These are phyloP conservation scores for Candida schatavii DNA, from an alignment of 805 yeast genomes.

Conservation along the genomic window DNA sequence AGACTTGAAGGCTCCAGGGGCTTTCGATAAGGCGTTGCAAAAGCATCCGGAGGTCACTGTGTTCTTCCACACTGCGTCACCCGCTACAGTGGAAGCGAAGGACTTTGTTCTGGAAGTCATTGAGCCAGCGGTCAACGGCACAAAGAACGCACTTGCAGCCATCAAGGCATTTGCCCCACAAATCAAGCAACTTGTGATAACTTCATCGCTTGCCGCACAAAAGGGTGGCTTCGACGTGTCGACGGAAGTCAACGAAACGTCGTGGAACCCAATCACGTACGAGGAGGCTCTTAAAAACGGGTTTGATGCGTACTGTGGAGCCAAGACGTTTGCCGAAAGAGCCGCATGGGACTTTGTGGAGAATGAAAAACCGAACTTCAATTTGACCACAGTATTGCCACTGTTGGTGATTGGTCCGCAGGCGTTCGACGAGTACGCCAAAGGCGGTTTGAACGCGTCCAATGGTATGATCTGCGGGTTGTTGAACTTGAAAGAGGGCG, in stretches of 20 bases:
- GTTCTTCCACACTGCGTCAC: constrained; percentile 35
- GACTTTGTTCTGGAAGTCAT: constrained; percentile 49
- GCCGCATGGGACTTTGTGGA: constrained; percentile 34
- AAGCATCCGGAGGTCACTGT: too few species aligned
- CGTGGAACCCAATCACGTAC: constrained; percentile 43
- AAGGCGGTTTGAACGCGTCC: constrained; percentile 37
- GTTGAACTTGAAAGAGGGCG: constrained; percentile 14
- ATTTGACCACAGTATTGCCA: constrained; percentile 52
- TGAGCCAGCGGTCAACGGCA: constrained; percentile 59
- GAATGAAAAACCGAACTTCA: too few species aligned
- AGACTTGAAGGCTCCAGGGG: constrained; percentile 14
- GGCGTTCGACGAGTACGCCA: constrained; percentile 20
- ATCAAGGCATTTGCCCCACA: constrained; percentile 41
- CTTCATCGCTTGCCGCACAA: constrained; percentile 44
- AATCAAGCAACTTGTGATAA: constrained; percentile 51
- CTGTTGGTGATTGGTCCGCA: constrained; percentile 62
- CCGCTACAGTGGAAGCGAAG: constrained; percentile 32
- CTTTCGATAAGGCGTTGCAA: constrained; percentile 24
- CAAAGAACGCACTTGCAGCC: constrained; percentile 46
- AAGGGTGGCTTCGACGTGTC: constrained; percentile 28
- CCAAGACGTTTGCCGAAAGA: constrained; percentile 36
- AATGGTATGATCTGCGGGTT: constrained; percentile 28
- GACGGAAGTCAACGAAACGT: constrained; percentile 31
- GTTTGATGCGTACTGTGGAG: constrained; percentile 38
- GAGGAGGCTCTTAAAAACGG: constrained; percentile 34